A percentile compares a stretch with the other conserved stretches of the same genome.
Conservation (phyloP, 805 yeast species). For the Cyberlindnera meyerae region DNA sequence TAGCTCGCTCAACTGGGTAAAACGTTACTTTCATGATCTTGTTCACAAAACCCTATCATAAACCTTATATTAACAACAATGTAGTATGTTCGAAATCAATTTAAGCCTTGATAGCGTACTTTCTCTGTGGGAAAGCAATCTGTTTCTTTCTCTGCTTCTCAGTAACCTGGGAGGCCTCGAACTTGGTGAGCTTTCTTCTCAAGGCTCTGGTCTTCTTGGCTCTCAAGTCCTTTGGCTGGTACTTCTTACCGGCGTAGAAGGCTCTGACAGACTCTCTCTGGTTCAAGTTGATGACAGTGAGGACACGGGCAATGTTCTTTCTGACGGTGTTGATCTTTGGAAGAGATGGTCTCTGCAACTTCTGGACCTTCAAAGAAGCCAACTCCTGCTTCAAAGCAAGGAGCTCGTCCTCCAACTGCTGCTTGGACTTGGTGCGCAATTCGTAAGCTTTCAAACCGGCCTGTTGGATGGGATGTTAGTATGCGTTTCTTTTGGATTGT, state of each 20-base stretch:
- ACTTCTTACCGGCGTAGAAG: constrained; percentile 92
- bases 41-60: constrained; percentile 27
- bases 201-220: constrained; percentile 99
- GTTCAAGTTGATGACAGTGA: constrained; percentile 94
- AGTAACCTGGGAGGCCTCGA: constrained; percentile 78
- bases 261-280: constrained; percentile 94
- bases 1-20: too few species aligned
- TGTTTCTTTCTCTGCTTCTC: constrained; percentile 87
- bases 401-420: constrained; percentile 90
- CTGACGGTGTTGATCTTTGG: constrained; percentile 97
- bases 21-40: too few species aligned
- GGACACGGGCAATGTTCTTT: constrained; percentile 97
- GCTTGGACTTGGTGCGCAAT: constrained; percentile 95
- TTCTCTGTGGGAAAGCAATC: constrained; percentile 97
- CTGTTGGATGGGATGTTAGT: constrained; percentile 35
- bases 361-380: constrained; percentile 93
- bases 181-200: constrained; percentile 91
- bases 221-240: constrained; percentile 97
- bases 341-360: constrained; percentile 84
- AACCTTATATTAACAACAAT: constrained; percentile 22
- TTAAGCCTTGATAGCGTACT: constrained; percentile 98
- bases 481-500: background rate
- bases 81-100: constrained; percentile 12
- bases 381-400: constrained; percentile 95
- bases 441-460: constrained; percentile 93